phyloP scores from a whole-genome alignment of 805 yeast species.

The Tetrapisispora iriomotensis region DNA sequence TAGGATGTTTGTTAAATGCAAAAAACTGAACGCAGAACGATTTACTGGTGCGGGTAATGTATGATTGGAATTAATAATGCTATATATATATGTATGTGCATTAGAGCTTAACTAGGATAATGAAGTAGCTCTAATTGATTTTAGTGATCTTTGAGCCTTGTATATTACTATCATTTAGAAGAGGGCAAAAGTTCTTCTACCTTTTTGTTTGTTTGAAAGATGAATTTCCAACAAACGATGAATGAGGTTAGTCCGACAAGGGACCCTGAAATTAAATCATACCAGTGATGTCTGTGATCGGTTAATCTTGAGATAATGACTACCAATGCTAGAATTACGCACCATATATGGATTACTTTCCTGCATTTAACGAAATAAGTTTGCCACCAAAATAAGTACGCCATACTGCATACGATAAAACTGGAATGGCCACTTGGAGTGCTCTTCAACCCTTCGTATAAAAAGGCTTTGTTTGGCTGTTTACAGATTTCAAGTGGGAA shows the following conservation, averaged over 20 bases:
- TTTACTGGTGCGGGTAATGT: too few species aligned
- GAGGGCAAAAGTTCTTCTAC: not conserved
- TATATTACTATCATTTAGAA: not conserved
- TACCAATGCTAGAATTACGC: conserved; percentile 13
- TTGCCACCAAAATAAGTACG: conserved; percentile 21
- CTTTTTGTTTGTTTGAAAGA: conserved; percentile 2
- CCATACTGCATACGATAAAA: conserved; percentile 16
- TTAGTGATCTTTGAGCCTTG: too few species aligned
- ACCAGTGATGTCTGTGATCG: conserved; percentile 28
- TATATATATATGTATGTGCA: too few species aligned
- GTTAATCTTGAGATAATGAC: conserved; percentile 23
- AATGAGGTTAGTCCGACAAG: conserved; percentile 12
- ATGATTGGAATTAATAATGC: too few species aligned
- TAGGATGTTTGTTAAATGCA: too few species aligned
- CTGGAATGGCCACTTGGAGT: conserved; percentile 29
- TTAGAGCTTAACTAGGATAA: too few species aligned
- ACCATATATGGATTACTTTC: conserved; percentile 20
- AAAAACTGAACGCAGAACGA: too few species aligned
- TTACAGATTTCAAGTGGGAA: conserved; percentile 13
- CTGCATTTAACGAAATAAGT: conserved; percentile 10
- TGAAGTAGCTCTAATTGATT: too few species aligned
- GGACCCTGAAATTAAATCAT: conserved; percentile 21
- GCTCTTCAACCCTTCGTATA: conserved; percentile 24
- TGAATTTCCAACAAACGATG: conserved; percentile 9
- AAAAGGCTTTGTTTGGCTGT: conserved; percentile 12